Base-by-base conservation (phyloP, 352 stramenopile genomes). In the Saprolegnia parasitica region DNA sequence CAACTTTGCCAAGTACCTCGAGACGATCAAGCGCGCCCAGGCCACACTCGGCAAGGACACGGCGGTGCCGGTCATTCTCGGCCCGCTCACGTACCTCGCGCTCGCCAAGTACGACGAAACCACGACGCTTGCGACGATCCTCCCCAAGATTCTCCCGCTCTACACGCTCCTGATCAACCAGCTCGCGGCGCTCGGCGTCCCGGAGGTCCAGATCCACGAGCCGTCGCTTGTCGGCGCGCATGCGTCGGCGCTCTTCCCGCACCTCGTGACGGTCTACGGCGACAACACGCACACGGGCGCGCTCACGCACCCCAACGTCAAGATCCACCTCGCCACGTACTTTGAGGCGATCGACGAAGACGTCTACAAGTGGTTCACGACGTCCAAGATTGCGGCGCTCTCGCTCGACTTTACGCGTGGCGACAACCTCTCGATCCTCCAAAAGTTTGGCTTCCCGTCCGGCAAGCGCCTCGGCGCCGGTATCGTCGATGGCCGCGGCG, bases 341-440 rank as follows among this genome's bases (percentile, higher is more conserved):
- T 96, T 97, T 68, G 91, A 97, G 64, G 91, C 95, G 74, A 86
- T 98, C 71, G 81, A 90, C 72, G 65, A 83, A 66, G 77, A 86
- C 23, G 85, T 91, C 67, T 98, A 96, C 85, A 73, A 96, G 80
- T 98, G 91, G 91, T 90, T 96, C 54, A 74, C 72, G 10, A 73
- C 82, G 15, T 86, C 84, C 49, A 80, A 80, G n/a, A 78, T 97
- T 52, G 68, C 78, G 4, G 86, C 86, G 10, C 76, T 98, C 67
- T 96, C 84, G 74, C 80, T 98, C 11, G 92, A 98, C 78, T 97
- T 98, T 72, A 97, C 88, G 24, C 87, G 92, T 56, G 92, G 88
- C 42, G 79, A 96, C 73, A 96, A 89, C 74, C 71, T 96, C 26
- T 80, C 74, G 23, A 72, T 96, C 54, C 74, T 97, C 21, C 73